A percentile compares a stretch with the other conserved stretches of the same genome.
Conservation (phyloP, 495 filamentous ascomycete species). For the Neurospora discreta region DNA sequence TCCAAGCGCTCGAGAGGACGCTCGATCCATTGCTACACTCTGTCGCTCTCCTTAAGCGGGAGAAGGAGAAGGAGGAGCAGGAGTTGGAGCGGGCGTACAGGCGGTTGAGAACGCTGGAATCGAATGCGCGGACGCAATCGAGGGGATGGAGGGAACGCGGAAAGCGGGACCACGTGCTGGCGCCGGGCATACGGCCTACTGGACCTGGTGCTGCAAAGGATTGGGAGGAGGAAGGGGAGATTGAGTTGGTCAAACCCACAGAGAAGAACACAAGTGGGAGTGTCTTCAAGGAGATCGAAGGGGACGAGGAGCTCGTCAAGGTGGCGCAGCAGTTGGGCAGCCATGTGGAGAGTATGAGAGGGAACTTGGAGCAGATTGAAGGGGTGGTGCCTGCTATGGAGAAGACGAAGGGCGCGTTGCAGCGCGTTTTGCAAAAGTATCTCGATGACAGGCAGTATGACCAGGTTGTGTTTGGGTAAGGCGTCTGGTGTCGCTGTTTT, state of each 20-base stretch:
- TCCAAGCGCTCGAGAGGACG: conserved; percentile 24
- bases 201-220: background rate
- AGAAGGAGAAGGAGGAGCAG: conserved; percentile 29
- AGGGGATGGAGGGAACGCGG: conserved; percentile 23
- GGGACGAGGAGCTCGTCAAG: conserved; percentile 23
- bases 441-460: conserved; percentile 35
- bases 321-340: conserved; percentile 32
- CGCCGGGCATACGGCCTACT: conserved; percentile 15
- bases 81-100: conserved; percentile 31
- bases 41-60: conserved; percentile 28
- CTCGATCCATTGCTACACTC: conserved; percentile 35
- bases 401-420: conserved; percentile 31
- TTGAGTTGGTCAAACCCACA: conserved; percentile 11
- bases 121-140: conserved; percentile 28
- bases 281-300: conserved; percentile 24
- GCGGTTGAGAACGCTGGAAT: conserved; percentile 23
- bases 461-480: conserved; percentile 29
- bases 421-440: conserved; percentile 29
- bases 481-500: background rate
- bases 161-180: conserved; percentile 31
- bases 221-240: background rate
- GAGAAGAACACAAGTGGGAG: conserved; percentile 6
- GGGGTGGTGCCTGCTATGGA: conserved; percentile 31
- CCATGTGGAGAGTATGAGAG: conserved; percentile 48
- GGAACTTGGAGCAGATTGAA: conserved; percentile 42